Evolutionary conservation across 208 protist species (phyloP).

Genomic region (Trichomonas gallinae): DNA sequence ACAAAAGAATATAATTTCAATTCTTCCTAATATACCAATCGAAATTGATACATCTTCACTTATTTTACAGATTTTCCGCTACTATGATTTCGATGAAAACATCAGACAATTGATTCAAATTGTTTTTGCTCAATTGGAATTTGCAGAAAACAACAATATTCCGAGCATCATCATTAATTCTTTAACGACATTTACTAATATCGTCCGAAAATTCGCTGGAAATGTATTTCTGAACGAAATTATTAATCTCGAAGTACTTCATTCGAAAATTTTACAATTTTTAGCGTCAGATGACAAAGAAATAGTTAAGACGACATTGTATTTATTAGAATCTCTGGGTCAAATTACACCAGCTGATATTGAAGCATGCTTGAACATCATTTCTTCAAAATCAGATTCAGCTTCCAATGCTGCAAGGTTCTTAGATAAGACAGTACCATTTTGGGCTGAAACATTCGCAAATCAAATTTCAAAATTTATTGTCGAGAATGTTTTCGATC

Average conservation of each 20-base stretch:
- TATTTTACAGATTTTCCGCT: not conserved
- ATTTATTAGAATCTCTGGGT: not conserved
- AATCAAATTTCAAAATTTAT: not conserved
- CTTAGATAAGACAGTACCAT: not conserved
- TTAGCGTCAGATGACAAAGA: not conserved
- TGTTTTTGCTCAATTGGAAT: not conserved
- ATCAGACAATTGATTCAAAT: not conserved
- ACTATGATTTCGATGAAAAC: not conserved
- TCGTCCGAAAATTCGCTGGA: not conserved
- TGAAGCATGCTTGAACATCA: not conserved
- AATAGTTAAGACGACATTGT: not conserved
- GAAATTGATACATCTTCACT: not conserved
- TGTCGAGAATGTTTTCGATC: not conserved
- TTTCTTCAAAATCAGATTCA: not conserved
- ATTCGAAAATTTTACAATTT: not conserved
- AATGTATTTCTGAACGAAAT: not conserved
- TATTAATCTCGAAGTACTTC: not conserved
- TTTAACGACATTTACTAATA: not conserved
- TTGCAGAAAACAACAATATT: not conserved
- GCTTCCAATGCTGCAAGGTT: not conserved
- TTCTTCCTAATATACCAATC: not conserved
- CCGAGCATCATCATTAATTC: not conserved
- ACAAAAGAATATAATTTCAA: too few species aligned
- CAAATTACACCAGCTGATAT: not conserved
- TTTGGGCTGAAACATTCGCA: not conserved